phyloP scores from a whole-genome alignment of 1,284 basidiomycete species.

The Puccinia brachypodii region DNA sequence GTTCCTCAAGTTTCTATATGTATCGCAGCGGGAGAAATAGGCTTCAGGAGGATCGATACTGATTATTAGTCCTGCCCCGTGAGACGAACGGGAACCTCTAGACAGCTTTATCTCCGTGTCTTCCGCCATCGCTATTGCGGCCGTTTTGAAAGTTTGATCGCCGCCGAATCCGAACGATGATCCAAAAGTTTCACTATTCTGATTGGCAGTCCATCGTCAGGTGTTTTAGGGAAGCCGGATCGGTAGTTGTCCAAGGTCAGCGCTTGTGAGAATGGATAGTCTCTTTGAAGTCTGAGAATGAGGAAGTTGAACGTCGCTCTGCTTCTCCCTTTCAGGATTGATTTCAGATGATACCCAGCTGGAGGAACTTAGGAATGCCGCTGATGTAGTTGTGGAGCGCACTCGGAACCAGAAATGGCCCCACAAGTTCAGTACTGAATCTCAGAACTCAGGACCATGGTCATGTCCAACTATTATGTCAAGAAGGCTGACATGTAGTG shows the following conservation, averaged over 20 bases:
- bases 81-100: too few relatives aligned
- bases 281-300: not conserved
- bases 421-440: conserved; percentile 15
- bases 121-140: not conserved
- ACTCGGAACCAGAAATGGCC: conserved; percentile 33
- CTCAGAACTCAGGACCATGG: too few relatives aligned
- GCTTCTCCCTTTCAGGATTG: conserved; percentile 9
- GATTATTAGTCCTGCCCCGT: too few relatives aligned
- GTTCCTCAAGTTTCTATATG: not conserved
- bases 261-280: not conserved
- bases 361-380: conserved; percentile 28
- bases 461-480: not conserved
- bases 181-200: conserved; percentile 26
- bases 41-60: not conserved
- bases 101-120: not conserved
- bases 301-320: conserved; percentile 2
- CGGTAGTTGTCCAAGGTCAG: conserved; percentile 36
- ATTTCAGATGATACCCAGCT: conserved; percentile 9
- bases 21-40: not conserved
- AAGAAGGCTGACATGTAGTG: not conserved
- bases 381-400: conserved; percentile 7
- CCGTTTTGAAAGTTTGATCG: not conserved
- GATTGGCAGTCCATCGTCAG: conserved; percentile 8
- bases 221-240: conserved; percentile 27
- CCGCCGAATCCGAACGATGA: conserved; percentile 1